These are phyloP conservation scores for Perkinsus olseni DNA, from an alignment of 169 alveolate genomes.

Conservation along the genomic window DNA sequence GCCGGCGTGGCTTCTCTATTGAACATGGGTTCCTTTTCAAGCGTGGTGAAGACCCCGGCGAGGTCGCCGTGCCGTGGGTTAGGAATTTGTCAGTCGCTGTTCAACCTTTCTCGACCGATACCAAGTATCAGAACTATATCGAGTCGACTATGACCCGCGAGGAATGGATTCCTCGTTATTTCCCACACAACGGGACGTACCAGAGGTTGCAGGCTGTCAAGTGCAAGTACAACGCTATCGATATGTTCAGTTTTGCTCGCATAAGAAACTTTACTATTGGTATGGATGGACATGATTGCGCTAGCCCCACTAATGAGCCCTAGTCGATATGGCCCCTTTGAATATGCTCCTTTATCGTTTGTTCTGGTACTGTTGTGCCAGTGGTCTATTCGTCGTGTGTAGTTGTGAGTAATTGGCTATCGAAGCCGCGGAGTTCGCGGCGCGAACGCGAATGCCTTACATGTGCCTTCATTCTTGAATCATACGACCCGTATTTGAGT, in stretches of 20 bases:
- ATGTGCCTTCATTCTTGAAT: too few species aligned
- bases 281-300: neutral
- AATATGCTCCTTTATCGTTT: too few species aligned
- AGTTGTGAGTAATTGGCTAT: too few species aligned
- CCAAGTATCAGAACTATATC: neutral
- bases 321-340: too few species aligned
- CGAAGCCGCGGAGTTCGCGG: too few species aligned
- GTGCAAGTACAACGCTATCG: neutral
- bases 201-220: neutral
- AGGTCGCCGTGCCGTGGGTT: neutral
- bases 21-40: neutral
- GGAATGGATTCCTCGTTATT: neutral
- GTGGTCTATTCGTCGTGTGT: too few species aligned
- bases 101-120: neutral
- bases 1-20: neutral
- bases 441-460: too few species aligned
- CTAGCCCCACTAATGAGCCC: neutral
- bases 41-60: neutral
- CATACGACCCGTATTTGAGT: too few species aligned
- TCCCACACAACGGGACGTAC: neutral
- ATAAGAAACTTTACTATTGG: neutral
- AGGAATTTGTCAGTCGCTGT: neutral
- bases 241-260: neutral
- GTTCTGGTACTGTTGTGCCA: too few species aligned
- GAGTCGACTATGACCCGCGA: neutral